Percentiles rank a stretch among this genome's conserved stretches.
Conservation (phyloP, 2,329 filamentous ascomycete genomes). For the Tolypocladium amazonense region DNA sequence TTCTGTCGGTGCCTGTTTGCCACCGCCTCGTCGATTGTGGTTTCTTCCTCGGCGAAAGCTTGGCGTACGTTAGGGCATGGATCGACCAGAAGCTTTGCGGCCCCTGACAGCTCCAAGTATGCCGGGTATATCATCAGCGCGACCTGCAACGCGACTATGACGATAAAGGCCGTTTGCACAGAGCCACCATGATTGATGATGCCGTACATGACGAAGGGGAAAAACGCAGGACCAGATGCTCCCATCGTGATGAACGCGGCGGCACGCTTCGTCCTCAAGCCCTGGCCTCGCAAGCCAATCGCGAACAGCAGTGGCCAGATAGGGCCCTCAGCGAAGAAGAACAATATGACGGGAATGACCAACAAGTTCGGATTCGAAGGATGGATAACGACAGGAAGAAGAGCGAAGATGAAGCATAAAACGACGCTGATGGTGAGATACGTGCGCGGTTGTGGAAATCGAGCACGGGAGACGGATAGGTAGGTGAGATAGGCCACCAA, state of each 20-base stretch:
- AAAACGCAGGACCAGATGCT: conserved; percentile 61
- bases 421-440: conserved; percentile 53
- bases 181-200: conserved; percentile 49
- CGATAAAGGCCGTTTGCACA: conserved; percentile 52
- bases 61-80: conserved; percentile 13
- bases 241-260: conserved; percentile 70
- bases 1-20: conserved; percentile 7
- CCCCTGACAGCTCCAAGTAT: conserved; percentile 34
- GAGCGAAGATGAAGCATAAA: conserved; percentile 47
- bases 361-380: conserved; percentile 36
- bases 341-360: conserved; percentile 53
- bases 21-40: conserved; percentile 4
- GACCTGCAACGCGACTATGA: conserved; percentile 45
- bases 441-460: conserved; percentile 55
- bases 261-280: conserved; percentile 68
- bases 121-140: conserved; percentile 36
- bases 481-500: conserved; percentile 54
- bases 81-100: conserved; percentile 35
- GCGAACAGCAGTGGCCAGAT: conserved; percentile 77
- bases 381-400: conserved; percentile 35
- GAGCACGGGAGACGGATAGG: conserved; percentile 32
- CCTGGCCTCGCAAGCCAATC: conserved; percentile 68
- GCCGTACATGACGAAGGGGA: conserved; percentile 64
- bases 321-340: conserved; percentile 73
- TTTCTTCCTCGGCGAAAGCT: conserved; percentile 9